Percentiles rank a stretch among this genome's conserved stretches.
Conservation (phyloP, 163 green algal species). For the Scenedesmus sp. region DNA sequence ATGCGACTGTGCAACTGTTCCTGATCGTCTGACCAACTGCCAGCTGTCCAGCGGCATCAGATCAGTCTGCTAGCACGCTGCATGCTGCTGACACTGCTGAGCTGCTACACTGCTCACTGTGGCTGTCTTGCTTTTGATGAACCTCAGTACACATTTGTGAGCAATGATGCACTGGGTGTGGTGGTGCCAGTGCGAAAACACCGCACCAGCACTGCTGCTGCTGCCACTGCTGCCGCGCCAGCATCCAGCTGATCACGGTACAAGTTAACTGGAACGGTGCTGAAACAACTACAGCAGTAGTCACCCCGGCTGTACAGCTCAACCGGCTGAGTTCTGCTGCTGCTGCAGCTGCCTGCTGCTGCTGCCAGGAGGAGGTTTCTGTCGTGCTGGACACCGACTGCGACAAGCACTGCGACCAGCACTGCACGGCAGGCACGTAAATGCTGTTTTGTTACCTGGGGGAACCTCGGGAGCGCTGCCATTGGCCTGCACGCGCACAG, state of each 20-base stretch:
- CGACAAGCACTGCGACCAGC: neutral
- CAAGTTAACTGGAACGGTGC: neutral
- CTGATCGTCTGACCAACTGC: neutral
- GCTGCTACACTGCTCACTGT: too few relatives aligned
- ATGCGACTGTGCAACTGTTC: neutral
- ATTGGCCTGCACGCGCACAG: conserved; percentile 22
- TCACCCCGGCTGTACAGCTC: neutral
- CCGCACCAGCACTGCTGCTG: neutral
- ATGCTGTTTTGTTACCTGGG: neutral
- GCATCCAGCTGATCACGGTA: neutral
- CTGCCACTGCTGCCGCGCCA: neutral
- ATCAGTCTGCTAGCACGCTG: neutral
- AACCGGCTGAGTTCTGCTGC: neutral
- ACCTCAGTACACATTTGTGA: too few relatives aligned
- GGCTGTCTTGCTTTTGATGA: too few relatives aligned
- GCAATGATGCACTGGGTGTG: too few relatives aligned
- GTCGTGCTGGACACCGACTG: neutral
- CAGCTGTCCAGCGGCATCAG: neutral
- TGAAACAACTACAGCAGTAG: neutral
- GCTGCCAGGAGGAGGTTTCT: neutral
- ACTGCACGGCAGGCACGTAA: neutral
- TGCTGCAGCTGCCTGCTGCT: conserved; percentile 21
- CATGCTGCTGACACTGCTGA: neutral
- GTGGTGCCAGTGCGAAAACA: too few relatives aligned
- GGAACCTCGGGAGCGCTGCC: conserved; percentile 18